Conservation (phyloP, 805 yeast species). For the Cyberlindnera suaveolens region DNA sequence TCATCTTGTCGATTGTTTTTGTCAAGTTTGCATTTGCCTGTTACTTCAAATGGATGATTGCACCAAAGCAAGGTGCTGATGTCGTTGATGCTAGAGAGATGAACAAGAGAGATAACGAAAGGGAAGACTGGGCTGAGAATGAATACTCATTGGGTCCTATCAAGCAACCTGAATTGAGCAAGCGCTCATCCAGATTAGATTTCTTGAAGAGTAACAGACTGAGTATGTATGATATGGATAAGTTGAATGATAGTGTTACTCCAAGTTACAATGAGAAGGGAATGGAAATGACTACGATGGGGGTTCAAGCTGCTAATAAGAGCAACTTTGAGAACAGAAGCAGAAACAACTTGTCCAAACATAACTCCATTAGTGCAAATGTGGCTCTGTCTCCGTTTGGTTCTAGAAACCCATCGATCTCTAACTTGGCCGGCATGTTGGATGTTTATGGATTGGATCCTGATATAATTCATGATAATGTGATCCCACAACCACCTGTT, state of each 20-base stretch:
- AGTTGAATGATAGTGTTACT: slow-evolving; percentile 4
- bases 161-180: slow-evolving; percentile 29
- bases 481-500: slow-evolving; percentile 86
- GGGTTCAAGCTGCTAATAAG: slow-evolving; percentile 47
- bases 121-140: slow-evolving; percentile 85
- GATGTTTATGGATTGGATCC: slow-evolving; percentile 45
- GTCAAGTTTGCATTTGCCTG: slow-evolving; percentile 80
- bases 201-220: slow-evolving; percentile 31
- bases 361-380: slow-evolving; percentile 8
- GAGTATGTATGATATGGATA: slow-evolving; percentile 21
- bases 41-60: slow-evolving; percentile 79
- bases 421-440: slow-evolving; percentile 17
- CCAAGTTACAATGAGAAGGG: slow-evolving; percentile 16
- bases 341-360: slow-evolving; percentile 10
- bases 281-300: slow-evolving; percentile 47
- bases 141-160: slow-evolving; percentile 45
- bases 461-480: slow-evolving; percentile 64
- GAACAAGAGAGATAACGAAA: slow-evolving; percentile 56
- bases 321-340: slow-evolving; percentile 2
- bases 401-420: slow-evolving; percentile 21
- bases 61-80: slow-evolving; percentile 77
- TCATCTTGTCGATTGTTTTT: slow-evolving; percentile 75
- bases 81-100: slow-evolving; percentile 50
- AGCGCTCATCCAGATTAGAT: slow-evolving; percentile 25
- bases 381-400: slow-evolving; percentile 15